These are phyloP conservation scores for Malus hybrid DNA, from an alignment of 331 rosid species.

Conservation along the genomic window DNA sequence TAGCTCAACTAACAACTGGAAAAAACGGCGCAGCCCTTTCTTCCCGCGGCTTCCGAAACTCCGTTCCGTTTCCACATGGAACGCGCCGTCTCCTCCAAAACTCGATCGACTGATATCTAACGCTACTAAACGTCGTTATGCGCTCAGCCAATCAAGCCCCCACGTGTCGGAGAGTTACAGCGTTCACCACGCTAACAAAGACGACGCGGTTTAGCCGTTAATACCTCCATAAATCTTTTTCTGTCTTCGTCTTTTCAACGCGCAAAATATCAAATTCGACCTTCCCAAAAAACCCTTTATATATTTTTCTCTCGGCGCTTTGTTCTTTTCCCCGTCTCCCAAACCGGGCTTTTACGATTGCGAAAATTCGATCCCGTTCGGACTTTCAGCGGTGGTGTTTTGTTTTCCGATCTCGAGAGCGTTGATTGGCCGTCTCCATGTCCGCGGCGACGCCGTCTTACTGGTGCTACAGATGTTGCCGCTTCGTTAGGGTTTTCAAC, in stretches of 20 bases:
- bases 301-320: neutral
- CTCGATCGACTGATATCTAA: neutral
- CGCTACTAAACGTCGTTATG: slow-evolving; percentile 22
- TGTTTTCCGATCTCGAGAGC: neutral
- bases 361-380: neutral
- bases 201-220: slow-evolving; percentile 23
- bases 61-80: neutral
- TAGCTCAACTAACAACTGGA: too few relatives aligned
- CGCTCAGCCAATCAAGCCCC: too few relatives aligned
- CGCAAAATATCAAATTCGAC: neutral
- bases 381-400: neutral
- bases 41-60: neutral
- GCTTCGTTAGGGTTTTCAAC: slow-evolving; percentile 40
- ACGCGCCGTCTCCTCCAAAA: neutral
- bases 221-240: neutral
- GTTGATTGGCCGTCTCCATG: slow-evolving; percentile 3
- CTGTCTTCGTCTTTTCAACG: neutral
- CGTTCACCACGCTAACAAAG: slow-evolving; percentile 5
- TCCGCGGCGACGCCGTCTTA: slow-evolving; percentile 44
- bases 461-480: slow-evolving; percentile 80
- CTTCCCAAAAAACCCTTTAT: neutral
- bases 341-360: neutral
- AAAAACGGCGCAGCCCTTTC: neutral
- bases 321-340: slow-evolving; percentile 21
- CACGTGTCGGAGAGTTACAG: neutral